Percentiles rank a stretch among this genome's conserved stretches.
These are phyloP conservation scores for Plasmodium gallinaceum DNA, from an alignment of 169 alveolate genomes.

Conservation along the genomic window DNA sequence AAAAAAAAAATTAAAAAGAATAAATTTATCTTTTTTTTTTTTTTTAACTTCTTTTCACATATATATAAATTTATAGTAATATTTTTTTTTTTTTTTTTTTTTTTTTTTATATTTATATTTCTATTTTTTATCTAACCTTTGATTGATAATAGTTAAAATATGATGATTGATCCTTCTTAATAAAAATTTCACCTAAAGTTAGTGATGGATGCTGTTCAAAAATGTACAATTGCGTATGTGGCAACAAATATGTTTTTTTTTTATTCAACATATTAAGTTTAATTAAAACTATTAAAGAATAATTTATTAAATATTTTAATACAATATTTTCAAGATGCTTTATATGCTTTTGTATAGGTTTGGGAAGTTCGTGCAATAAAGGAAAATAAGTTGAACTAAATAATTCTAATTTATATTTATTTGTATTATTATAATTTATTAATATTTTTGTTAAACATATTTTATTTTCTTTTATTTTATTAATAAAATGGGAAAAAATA, in stretches of 20 bases:
- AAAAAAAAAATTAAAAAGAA: constrained; percentile 6
- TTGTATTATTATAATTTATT: constrained; percentile 32
- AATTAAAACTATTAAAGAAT: constrained; percentile 26
- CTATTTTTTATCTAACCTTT: constrained; percentile 28
- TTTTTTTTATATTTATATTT: not conserved
- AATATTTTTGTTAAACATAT: constrained; percentile 50
- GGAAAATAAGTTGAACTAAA: constrained; percentile 57
- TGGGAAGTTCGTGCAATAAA: constrained; percentile 50
- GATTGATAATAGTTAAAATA: constrained; percentile 30
- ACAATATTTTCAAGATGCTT: constrained; percentile 32
- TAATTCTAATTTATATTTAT: constrained; percentile 39
- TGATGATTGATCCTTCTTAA: constrained; percentile 2
- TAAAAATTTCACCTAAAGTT: constrained; percentile 36
- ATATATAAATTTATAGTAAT: not conserved
- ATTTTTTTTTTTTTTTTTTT: too few relatives aligned
- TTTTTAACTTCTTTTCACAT: not conserved
- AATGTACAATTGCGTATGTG: constrained; percentile 61
- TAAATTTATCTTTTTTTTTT: not conserved
- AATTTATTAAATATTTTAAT: constrained; percentile 40
- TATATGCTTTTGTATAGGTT: constrained; percentile 43
- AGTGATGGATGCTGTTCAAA: constrained; percentile 59
- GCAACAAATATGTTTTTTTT: constrained; percentile 58
- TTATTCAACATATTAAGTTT: constrained; percentile 43
- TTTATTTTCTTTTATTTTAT: constrained; percentile 72
- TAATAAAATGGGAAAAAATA: constrained; percentile 67